Base-by-base conservation (phyloP, 306 rosid genomes). In the Albizia julibrissin region DNA sequence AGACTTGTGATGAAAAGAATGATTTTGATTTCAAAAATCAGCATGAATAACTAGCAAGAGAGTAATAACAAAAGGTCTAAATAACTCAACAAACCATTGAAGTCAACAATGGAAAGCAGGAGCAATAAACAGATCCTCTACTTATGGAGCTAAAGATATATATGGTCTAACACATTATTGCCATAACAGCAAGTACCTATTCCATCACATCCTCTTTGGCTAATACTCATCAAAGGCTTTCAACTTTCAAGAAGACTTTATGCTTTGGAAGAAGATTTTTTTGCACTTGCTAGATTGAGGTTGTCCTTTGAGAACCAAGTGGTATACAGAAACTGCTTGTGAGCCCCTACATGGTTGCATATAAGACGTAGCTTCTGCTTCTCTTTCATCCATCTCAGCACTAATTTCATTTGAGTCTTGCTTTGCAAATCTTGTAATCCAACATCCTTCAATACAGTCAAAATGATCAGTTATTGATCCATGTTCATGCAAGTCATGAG, bases 291-390 rank as follows among this genome's bases (percentile, higher is more conserved):
- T 39, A 46, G 77, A 27, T 62, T 10, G 26, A 39, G 0, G 18
- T 73, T 73, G 16, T 13, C 18, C 62, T 73, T 73, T 27, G 77
- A 29, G 18, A 73, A 73, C 77, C 77, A 73, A 49, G 62, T 73
- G 62, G 77, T 73, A 16, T 73, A 73, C 77, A 73, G 44, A 73
- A 73, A 73, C 42, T 73, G 77, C 40, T 73, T 73, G 54, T 73
- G 77, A 73, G 77, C 18, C 3, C 77, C 77, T 16, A 73, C 77
- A 49, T 73, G 77, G 64, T 73, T 73, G 62, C 77, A 73, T 24
- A 73, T 54, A 10, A 73, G 77, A 27, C 77, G 77, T 27, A 73
- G 44, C 77, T 73, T 73, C 77, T 73, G 77, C 77, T 56, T 73
- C 77, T 73, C 43, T 16, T 22, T 73, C 77, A 73, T 73, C 77